Evolutionary conservation across 306 rosid species (phyloP), one percentile per base, ranked within the genome.

Genomic region (Malus fusca): DNA sequence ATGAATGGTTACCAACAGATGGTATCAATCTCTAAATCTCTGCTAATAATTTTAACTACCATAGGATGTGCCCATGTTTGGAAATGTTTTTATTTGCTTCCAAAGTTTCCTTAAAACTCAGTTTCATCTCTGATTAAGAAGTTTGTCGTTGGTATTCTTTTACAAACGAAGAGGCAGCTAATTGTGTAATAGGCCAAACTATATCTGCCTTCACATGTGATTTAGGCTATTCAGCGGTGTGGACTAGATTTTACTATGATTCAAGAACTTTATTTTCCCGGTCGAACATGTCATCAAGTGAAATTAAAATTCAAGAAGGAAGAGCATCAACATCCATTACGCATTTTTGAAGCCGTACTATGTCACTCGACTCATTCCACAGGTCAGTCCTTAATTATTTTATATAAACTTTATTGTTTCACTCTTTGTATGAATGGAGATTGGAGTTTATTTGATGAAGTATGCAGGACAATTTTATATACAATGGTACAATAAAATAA

Each of bases 161-260:
- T 33, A 21, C 26, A 17, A 19, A 23, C 13, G 4, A 18, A 53
- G 52, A 53, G 7, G 14, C 4, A 35, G 61, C 19, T 25, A 15
- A 59, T 19, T 9, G 15, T 7, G 7, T 52, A 28, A 14, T 26
- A 75, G 62, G 31, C 58, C 62, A 52, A 80, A 68, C 73, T 65
- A 60, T 64, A 18, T 43, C 31, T 76, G 28, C 63, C 31, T 23
- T 83, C 19, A 33, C 56, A 63, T 68, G 58, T 69, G 51, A 72
- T 76, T 40, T 71, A 93, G 96, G 97, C 88, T 64, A 74, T 93
- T 69, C 85, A 81, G 76, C 88, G 87, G 87, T 87, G 90, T 33
- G 97, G 97, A 69, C 79, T 92, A 35, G 94, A 90, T 86, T 91
- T 93, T 86, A 77, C 84, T 73, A 78, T 88, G 94, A 87, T 93